phyloP scores from a whole-genome alignment of 148 eudicot species.

The Arbutus unedo region DNA sequence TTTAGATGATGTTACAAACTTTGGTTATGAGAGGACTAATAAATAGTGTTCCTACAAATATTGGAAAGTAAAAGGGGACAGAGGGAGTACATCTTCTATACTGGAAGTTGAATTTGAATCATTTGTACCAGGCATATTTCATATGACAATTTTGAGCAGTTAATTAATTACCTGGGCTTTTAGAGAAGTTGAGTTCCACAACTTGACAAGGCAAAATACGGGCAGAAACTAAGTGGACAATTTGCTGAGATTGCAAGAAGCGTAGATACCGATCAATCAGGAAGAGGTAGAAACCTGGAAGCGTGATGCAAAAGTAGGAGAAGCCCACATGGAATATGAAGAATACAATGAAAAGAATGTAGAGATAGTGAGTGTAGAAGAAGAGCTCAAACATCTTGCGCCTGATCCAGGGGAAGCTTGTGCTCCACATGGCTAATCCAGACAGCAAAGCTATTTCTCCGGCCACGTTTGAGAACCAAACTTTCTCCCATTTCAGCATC shows the following conservation, averaged over 20 bases:
- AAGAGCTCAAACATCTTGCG: constrained; percentile 50
- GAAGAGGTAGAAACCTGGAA: constrained; percentile 52
- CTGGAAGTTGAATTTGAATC: not conserved
- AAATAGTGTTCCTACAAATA: no score
- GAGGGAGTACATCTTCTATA: not conserved
- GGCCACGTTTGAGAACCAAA: constrained; percentile 34
- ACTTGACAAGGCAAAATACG: constrained; percentile 52
- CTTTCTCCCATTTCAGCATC: constrained; percentile 38
- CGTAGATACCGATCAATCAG: constrained; percentile 45
- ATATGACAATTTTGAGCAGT: not conserved
- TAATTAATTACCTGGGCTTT: constrained; percentile 37
- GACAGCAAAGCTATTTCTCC: constrained; percentile 42
- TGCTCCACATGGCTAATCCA: constrained; percentile 47
- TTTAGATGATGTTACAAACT: not conserved
- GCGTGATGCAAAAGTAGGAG: constrained; percentile 30
- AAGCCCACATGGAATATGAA: constrained; percentile 39
- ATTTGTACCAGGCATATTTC: not conserved
- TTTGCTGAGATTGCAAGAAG: constrained; percentile 42
- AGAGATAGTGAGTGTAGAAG: constrained; percentile 52
- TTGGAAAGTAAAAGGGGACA: not conserved
- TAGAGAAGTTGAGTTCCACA: constrained; percentile 75
- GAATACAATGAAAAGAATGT: constrained; percentile 39
- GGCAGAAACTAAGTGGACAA: constrained; percentile 44
- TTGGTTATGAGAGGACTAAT: not conserved
- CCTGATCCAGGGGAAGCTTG: constrained; percentile 33